Base-by-base conservation (phyloP, 2,329 filamentous ascomycete genomes). In the Diplodia mutila region DNA sequence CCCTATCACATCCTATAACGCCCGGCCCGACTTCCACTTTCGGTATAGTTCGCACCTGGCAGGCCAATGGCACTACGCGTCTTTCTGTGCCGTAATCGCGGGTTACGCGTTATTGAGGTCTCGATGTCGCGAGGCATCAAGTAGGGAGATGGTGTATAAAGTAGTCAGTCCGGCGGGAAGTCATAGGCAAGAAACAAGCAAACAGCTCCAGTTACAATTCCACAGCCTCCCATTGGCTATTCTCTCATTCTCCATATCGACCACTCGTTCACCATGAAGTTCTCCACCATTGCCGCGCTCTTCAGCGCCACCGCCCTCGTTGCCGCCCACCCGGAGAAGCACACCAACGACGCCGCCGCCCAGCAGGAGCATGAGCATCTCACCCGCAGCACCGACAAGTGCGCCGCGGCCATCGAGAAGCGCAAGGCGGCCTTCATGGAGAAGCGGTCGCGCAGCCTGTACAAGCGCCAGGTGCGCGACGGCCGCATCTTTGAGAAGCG, bases 271-370 rank as follows among this genome's bases (percentile, higher is more conserved):
- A 32, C 5, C 16, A 61, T 61, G 57, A 61, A 61, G 39, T 61
- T 61, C 25, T 29, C 39, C 16, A 32, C 25, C 39, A 29, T 61
- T n/a, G 55, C 55, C 23, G 25, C 55, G 39, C 39, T 61, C 4
- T 32, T 61, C 23, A 61, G 55, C 55, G 55, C 55, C 37, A 46
- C 55, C 16, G 55, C 39, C 14, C 55, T 61, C 25, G 55, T 61
- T 29, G 34, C 55, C 27, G 59, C 46, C 18, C 59, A 64, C 46
- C 59, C 59, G 14, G 59, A 64, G 59, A 64, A 64, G 59, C 59
- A 61, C 16, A 34, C 16, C 39, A n/a, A 51, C 2, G 46, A 51
- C 5, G 9, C 39, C 1, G 9, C 39, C 1, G 14, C 23, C 12
- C 61, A 64, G 27, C 11, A 21, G 11, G 37, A 16, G 27, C 46